A percentile compares a stretch with the other conserved stretches of the same genome.
phyloP scores from a whole-genome alignment of 2,329 filamentous ascomycete species.

The Colletotrichum orchidophilum region DNA sequence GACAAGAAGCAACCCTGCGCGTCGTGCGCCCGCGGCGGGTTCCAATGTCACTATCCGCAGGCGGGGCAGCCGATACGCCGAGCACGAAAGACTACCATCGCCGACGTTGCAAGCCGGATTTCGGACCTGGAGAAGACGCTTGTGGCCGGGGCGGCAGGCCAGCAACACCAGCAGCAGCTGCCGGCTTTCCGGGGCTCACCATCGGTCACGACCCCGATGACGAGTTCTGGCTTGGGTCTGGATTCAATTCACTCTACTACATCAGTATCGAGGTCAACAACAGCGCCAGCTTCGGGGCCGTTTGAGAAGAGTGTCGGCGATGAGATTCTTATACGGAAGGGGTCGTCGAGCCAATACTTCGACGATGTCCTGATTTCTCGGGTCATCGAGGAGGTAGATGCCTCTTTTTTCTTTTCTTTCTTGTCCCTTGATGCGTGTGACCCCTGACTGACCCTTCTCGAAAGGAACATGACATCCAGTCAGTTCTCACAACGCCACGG shows the following conservation, averaged over 20 bases:
- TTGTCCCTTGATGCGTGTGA: background rate
- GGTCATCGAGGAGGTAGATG: conserved; percentile 44
- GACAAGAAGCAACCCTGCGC: conserved; percentile 43
- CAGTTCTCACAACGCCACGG: conserved; percentile 33
- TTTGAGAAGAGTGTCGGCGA: conserved; percentile 20
- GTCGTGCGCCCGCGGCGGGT: conserved; percentile 37
- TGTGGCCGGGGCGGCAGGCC: conserved; percentile 3
- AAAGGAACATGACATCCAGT: conserved; percentile 37
- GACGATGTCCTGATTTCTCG: conserved; percentile 48
- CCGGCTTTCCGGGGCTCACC: background rate
- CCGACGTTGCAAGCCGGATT: conserved; percentile 48
- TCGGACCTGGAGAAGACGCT: conserved; percentile 45
- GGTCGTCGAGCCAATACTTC: conserved; percentile 46
- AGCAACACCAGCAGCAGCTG: background rate
- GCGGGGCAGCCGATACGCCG: conserved; percentile 38
- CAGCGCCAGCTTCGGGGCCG: background rate
- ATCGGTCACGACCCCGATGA: background rate
- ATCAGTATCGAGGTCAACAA: background rate
- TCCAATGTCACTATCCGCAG: conserved; percentile 43
- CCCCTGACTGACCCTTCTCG: background rate
- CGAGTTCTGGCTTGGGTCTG: background rate
- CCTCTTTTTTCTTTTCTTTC: background rate
- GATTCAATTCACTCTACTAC: background rate
- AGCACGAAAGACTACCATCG: conserved; percentile 38
- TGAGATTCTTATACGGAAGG: conserved; percentile 44